phyloP scores from a whole-genome alignment of 2,329 filamentous ascomycete species.

The Monosporascus sp. region DNA sequence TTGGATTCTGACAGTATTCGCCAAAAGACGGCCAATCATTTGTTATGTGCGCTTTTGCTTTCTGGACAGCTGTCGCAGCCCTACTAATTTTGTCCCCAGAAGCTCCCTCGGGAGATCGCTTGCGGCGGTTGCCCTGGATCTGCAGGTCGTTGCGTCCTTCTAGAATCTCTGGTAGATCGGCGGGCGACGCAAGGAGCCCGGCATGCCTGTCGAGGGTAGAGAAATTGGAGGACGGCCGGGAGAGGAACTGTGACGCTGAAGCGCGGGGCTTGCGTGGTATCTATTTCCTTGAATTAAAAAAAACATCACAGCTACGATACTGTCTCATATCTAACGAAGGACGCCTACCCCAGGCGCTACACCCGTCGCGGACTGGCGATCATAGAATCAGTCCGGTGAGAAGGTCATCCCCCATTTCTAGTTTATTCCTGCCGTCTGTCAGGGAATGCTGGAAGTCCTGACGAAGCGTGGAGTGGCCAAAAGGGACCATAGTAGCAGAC shows the following conservation, averaged over 20 bases:
- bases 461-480: not conserved
- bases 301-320: not conserved
- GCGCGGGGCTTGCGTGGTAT: not conserved
- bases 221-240: not conserved
- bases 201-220: not conserved
- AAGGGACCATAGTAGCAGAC: slow-evolving; percentile 5
- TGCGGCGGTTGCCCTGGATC: slow-evolving; percentile 15
- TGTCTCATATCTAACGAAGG: no score
- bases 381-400: no score
- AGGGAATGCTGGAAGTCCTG: not conserved
- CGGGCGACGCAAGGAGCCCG: slow-evolving; percentile 10
- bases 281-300: not conserved
- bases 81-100: slow-evolving; percentile 19
- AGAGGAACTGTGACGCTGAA: not conserved
- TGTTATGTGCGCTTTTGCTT: slow-evolving; percentile 10
- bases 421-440: not conserved
- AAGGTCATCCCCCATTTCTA: no score
- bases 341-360: no score
- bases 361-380: no score
- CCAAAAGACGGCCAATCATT: not conserved
- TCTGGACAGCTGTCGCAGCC: slow-evolving; percentile 18
- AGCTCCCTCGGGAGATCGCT: slow-evolving; percentile 16
- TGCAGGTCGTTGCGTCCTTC: slow-evolving; percentile 19
- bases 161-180: slow-evolving; percentile 22
- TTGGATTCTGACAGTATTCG: not conserved